Conservation (phyloP, 129 eudicot species). For the Escallonia rubra region DNA sequence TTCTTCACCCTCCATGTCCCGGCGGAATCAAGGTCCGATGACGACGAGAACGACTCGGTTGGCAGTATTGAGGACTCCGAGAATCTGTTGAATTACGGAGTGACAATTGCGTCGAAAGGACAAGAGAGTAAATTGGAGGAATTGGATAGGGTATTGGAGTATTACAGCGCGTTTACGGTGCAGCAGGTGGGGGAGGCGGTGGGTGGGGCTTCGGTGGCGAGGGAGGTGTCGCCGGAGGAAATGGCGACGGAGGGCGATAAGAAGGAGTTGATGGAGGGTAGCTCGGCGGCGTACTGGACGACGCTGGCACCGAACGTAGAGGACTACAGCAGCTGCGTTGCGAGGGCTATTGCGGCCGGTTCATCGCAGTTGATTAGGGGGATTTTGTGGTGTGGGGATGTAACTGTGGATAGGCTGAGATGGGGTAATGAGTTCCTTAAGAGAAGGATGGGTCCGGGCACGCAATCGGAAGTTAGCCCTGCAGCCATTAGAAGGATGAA, state of each 20-base stretch:
- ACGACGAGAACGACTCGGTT: background rate
- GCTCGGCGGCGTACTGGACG: constrained; percentile 85
- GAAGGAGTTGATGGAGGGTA: constrained; percentile 50
- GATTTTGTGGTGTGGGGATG: constrained; percentile 98
- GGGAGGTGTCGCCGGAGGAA: constrained; percentile 40
- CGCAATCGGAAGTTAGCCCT: constrained; percentile 55
- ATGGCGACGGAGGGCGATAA: constrained; percentile 29
- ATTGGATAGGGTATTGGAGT: constrained; percentile 59
- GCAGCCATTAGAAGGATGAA: constrained; percentile 51
- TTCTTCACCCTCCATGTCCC: constrained; percentile 70
- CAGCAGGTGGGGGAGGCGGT: constrained; percentile 46
- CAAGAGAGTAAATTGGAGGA: constrained; percentile 37
- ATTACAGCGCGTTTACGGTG: constrained; percentile 61
- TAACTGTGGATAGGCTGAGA: constrained; percentile 73
- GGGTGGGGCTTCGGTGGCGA: constrained; percentile 28
- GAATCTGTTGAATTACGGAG: constrained; percentile 54
- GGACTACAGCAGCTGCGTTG: constrained; percentile 69
- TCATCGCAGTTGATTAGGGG: constrained; percentile 81
- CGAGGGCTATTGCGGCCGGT: constrained; percentile 76
- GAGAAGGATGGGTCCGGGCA: constrained; percentile 38
- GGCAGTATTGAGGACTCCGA: constrained; percentile 20
- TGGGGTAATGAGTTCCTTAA: constrained; percentile 81
- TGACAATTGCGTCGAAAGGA: constrained; percentile 62
- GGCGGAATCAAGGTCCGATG: constrained; percentile 1
- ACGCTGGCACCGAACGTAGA: constrained; percentile 92